These are phyloP conservation scores for Glycine tomentella DNA, from an alignment of 306 rosid species.

Conservation along the genomic window DNA sequence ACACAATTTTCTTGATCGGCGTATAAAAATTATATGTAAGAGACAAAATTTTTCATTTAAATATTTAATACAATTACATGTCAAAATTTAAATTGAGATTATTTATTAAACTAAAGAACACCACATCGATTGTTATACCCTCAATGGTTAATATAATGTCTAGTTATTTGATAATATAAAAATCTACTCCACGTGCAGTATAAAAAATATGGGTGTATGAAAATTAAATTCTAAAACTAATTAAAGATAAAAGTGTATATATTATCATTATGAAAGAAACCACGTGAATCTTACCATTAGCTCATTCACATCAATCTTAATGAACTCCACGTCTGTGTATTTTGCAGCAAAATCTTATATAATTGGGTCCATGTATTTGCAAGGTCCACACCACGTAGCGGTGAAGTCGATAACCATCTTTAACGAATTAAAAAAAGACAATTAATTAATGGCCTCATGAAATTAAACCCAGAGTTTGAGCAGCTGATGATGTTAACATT, in stretches of 20 bases:
- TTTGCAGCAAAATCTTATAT: conserved; percentile 62
- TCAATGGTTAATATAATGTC: too few species aligned
- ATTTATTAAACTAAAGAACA: too few species aligned
- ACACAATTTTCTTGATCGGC: too few species aligned
- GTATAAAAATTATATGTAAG: too few species aligned
- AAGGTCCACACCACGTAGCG: conserved; percentile 91
- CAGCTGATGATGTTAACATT: too few species aligned
- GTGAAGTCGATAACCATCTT: conserved; percentile 90
- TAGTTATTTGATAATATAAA: too few species aligned
- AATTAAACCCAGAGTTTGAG: background rate
- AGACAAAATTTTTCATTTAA: too few species aligned
- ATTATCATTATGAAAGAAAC: background rate
- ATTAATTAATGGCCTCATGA: background rate
- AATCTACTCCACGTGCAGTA: too few species aligned
- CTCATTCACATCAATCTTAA: conserved; percentile 78
- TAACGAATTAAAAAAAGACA: background rate
- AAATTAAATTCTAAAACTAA: background rate
- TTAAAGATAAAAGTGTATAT: background rate
- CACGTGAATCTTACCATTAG: conserved; percentile 48
- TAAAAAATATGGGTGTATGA: background rate
- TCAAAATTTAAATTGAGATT: too few species aligned
- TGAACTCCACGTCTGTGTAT: conserved; percentile 65
- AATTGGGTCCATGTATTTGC: conserved; percentile 71
- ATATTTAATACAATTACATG: too few species aligned
- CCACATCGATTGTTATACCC: too few species aligned